Base-by-base conservation (phyloP, 176 grass and related monocot genomes). In the Thalia dealbata region DNA sequence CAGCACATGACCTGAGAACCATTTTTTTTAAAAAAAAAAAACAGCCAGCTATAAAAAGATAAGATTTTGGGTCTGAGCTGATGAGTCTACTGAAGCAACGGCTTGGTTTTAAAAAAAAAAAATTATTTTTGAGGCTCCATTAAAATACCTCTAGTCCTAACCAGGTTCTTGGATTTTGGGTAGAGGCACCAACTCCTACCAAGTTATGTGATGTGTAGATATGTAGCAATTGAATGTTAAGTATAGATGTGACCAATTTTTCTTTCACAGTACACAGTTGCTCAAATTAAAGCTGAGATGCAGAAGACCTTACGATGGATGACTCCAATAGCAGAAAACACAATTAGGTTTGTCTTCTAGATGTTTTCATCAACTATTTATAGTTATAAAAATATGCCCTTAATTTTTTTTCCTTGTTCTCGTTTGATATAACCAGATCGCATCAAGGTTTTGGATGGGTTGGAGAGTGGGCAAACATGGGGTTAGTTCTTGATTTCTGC, bases 391-490 rank as follows among this genome's bases (percentile, higher is more conserved):
- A 48, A 46, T 3, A 1, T 1, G 6, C 24, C 13, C 7, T 44
- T 23, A 14, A 3, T 0, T 27, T 25, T 32, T 19, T 16, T 29
- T 72, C 30, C 23, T 38, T 54, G 7, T 78, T 71, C 70, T 73
- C 43, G 15, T 79, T 71, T 69, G 56, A 55, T 60, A 71, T 81
- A 25, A 32, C 55, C 87, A 97, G 95, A 81, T 83, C 87, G 22
- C 95, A 97, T 80, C 95, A 97, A 91, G 90, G 95, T 19, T 97
- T 97, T 74, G 95, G 90, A 79, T 93, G 95, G 90, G 95, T 97
- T 6, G 95, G 95, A 18, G 95, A 97, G 56, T 97, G 95, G 95
- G 95, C 95, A 55, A 97, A 86, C 70, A 54, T 93, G 15, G 87
- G 90, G 95, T 97, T 67, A 97, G 95, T 84, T 72, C 32, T n/a